Base-by-base conservation (phyloP, 169 alveolate genomes). In the Babesia bovis region DNA sequence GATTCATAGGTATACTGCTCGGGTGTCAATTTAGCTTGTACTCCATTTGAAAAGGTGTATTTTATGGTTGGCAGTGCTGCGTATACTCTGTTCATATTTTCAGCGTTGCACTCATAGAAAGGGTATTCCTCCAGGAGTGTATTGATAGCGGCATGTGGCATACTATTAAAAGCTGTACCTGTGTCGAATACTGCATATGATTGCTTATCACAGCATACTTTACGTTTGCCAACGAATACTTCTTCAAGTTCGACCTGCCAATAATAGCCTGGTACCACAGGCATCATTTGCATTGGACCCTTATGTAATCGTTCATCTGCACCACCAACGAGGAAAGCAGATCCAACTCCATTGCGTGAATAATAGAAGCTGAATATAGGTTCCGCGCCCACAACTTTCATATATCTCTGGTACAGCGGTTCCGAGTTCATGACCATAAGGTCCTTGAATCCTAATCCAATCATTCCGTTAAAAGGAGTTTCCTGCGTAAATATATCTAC, bases 151-250 rank as follows among this genome's bases (percentile, higher is more conserved):
- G 57, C 71, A 41, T 89, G 84, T 6, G 97, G 97, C 66, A 92
- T 77, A 40, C 94, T 93, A 58, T 90, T 92, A 68, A 89, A 92
- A 59, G 94, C 84, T 0, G 97, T 93, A 15, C 97, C 97, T n/a
- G 96, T 91, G 61, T 93, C 97, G 41, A 93, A 85, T 33, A 93
- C 90, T 17, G 93, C 90, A 77, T 92, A 93, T 40, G 90, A 87
- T 25, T 90, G 75, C 12, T 85, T 74, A 19, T 83, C 92, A 68
- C 97, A 93, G 81, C 97, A 93, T 49, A 92, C 85, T 77, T 90
- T 92, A 25, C 79, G 75, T 42, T 90, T 90, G 21, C 95, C 96
- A 21, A 93, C 68, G 67, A 86, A 89, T 23, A 93, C 66, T 33
- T 90, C 94, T 38, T 82, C 84, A 23, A 93, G 65, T 9, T 63